These are phyloP conservation scores for Lolium rigidum DNA, from an alignment of 176 grass and related monocot genomes.

Conservation along the genomic window DNA sequence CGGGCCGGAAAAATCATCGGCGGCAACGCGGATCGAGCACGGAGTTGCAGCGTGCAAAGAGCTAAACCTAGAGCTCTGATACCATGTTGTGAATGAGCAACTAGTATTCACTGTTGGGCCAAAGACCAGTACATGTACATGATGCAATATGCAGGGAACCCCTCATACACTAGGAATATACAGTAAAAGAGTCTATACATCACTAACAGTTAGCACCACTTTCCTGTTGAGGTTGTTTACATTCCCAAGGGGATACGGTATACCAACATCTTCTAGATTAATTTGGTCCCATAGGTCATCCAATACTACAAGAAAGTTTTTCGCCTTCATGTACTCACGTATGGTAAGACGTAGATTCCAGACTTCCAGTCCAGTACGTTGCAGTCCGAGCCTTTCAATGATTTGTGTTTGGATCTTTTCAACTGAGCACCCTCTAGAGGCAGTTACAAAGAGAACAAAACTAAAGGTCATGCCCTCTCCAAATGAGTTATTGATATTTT, in stretches of 20 bases:
- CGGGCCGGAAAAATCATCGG: no score
- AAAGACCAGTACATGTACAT: no score
- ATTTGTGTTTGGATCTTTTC: background rate
- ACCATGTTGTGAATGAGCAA: no score
- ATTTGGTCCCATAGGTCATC: slow-evolving; percentile 14
- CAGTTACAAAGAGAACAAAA: background rate
- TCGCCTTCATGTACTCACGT: background rate
- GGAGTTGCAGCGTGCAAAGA: no score
- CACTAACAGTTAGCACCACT: slow-evolving; percentile 30
- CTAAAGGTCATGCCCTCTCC: background rate
- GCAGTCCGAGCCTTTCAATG: background rate
- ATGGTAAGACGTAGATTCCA: background rate
- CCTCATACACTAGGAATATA: no score
- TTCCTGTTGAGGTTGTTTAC: background rate
- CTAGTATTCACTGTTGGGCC: no score
- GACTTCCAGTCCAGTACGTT: background rate
- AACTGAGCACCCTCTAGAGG: background rate
- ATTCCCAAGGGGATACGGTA: slow-evolving; percentile 5
- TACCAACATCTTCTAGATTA: slow-evolving; percentile 24
- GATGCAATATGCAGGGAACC: no score
- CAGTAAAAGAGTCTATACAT: no score
- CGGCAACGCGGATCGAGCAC: no score
- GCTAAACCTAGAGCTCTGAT: no score
- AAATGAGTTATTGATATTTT: background rate
- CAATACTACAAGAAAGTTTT: slow-evolving; percentile 11